phyloP scores from a whole-genome alignment of 1,139 yeast species.

The Blastobotrys malaysiensis region DNA sequence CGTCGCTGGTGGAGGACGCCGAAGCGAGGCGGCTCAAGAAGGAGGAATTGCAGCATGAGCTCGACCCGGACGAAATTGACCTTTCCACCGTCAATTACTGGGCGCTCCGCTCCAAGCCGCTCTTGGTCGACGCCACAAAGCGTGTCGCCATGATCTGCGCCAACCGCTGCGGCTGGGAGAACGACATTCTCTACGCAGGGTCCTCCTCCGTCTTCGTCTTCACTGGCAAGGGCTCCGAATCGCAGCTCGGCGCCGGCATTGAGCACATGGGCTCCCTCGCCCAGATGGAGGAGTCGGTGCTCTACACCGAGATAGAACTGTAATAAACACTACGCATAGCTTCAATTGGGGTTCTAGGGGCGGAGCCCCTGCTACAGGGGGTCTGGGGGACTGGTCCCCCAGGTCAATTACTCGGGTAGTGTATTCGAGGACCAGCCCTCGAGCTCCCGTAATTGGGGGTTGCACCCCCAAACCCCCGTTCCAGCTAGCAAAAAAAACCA shows the following conservation, averaged over 20 bases:
- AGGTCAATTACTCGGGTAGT: background rate
- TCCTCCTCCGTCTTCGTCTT: conserved; percentile 38
- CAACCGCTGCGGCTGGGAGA: conserved; percentile 74
- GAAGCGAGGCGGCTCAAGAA: conserved; percentile 15
- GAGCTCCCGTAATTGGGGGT: too few relatives aligned
- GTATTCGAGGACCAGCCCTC: too few relatives aligned
- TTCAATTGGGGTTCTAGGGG: background rate
- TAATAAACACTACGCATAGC: too few relatives aligned
- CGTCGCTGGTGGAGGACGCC: conserved; percentile 19
- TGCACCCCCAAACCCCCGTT: too few relatives aligned
- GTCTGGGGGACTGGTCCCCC: background rate
- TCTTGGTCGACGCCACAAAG: conserved; percentile 34
- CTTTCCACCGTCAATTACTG: conserved; percentile 51
- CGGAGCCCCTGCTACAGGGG: too few relatives aligned
- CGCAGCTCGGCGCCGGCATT: conserved; percentile 6
- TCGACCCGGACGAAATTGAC: conserved; percentile 30
- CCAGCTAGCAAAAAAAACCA: too few relatives aligned
- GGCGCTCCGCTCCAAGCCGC: conserved; percentile 67
- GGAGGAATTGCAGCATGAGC: conserved; percentile 15
- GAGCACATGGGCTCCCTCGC: conserved; percentile 23
- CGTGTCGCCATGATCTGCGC: conserved; percentile 45
- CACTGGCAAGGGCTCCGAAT: conserved; percentile 11
- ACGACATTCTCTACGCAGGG: conserved; percentile 66
- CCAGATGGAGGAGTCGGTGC: conserved; percentile 21
- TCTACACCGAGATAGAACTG: conserved; percentile 17